Percentiles rank a stretch among this genome's conserved stretches.
Conservation (phyloP, 495 filamentous ascomycete species). For the Hypoxylon cercidicola region DNA sequence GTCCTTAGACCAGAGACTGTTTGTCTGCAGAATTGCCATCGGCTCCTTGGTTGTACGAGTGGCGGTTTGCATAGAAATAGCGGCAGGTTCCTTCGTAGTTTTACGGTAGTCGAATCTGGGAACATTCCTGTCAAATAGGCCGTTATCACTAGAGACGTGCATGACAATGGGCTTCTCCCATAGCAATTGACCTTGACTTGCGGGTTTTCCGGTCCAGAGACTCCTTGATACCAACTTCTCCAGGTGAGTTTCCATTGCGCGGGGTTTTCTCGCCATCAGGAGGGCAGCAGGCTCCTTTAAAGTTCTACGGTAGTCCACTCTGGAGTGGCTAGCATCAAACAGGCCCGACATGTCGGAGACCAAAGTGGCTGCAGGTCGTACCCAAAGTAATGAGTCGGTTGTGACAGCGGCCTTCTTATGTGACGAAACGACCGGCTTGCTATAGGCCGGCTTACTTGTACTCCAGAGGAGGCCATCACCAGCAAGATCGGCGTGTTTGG, state of each 20-base stretch:
- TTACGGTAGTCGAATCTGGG: conserved; percentile 45
- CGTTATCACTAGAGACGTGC: conserved; percentile 12
- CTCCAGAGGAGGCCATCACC: conserved; percentile 30
- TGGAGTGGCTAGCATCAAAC: conserved; percentile 26
- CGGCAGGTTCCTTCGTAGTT: conserved; percentile 50
- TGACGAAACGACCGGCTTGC: not conserved
- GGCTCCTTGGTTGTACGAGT: conserved; percentile 33
- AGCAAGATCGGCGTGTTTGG: conserved; percentile 16
- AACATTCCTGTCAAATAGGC: conserved; percentile 40
- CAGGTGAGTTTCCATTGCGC: conserved; percentile 34
- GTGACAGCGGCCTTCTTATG: conserved; percentile 17
- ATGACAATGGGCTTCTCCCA: conserved; percentile 40
- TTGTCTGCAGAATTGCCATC: conserved; percentile 20
- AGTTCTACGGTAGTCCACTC: conserved; percentile 36
- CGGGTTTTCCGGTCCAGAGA: conserved; percentile 41
- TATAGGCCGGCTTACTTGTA: conserved; percentile 23
- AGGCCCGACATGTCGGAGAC: conserved; percentile 17
- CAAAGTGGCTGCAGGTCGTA: not conserved
- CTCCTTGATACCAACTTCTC: conserved; percentile 40
- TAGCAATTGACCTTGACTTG: conserved; percentile 22
- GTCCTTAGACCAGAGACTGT: conserved; percentile 30
- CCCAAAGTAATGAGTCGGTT: conserved; percentile 18
- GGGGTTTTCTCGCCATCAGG: conserved; percentile 33
- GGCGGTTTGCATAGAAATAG: conserved; percentile 42
- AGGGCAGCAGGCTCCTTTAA: conserved; percentile 38